Base-by-base conservation (phyloP, 306 rosid genomes). In the Cucurbita pepo region DNA sequence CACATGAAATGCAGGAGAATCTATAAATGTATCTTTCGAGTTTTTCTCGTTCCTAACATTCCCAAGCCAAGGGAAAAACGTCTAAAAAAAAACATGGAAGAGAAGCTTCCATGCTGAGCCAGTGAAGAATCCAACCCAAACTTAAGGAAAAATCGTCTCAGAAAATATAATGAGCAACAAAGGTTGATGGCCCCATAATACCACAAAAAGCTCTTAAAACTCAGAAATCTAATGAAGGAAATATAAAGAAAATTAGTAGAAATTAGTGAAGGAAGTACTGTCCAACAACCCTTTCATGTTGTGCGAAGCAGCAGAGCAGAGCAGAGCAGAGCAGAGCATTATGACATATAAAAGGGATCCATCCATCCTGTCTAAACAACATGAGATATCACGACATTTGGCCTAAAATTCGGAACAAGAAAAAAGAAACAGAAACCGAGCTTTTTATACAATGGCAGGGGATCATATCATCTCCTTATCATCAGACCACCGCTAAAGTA, bases 381-480 rank as follows among this genome's bases (percentile, higher is more conserved):
- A 69, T 25, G 57, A 69, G 57, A 69, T 69, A 22, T 48, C 73
- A 48, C 73, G 48, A 69, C 73, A 69, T 48, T 69, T 47, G 5
- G 5, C 73, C 73, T 69, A 69, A 21, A 44, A 45, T 44, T 66
- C 73, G 25, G 55, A 48, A 12, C 8, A 67, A 19, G 45, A n/a
- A 25, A 25, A 6, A 25, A 13, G 13, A 25, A 25, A 14, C 73
- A 14, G 36, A 50, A 69, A 30, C 57, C 45, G 25, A 48, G 38
- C 56, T 69, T 69, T 69, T 69, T 69, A 69, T 69, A 69, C 73
- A 30, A 50, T 48, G 73, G 73, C 73, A 69, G 55, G 54, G 56
- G 73, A 22, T 45, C 69, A 45, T 25, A 69, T 69, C 8, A 48
- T 69, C 73, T 69, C 73, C 73, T 69, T 45, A 63, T 63, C 70